Base-by-base conservation (phyloP, 331 rosid genomes). In the Quercus lobata region DNA sequence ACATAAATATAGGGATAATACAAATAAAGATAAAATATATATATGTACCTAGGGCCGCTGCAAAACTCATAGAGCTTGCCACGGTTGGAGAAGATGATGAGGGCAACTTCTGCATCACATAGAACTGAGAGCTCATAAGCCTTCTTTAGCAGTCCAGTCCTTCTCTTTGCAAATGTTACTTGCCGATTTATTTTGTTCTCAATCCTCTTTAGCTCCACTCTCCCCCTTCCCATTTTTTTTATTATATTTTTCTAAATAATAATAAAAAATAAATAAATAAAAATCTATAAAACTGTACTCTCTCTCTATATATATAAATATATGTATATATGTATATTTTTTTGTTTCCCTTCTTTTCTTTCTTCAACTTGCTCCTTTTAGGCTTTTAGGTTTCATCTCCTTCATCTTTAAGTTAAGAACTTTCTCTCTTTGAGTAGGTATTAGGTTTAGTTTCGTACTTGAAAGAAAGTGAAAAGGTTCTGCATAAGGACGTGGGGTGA, bases 61-160 rank as follows among this genome's bases (percentile, higher is more conserved):
- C 89, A 87, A 80, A 92, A 92, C 79, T 92, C 95, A 70, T 80
- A 89, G 87, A 92, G 97, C 81, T 89, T 92, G 21, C 91, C 97
- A 32, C 90, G 86, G 83, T 63, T 80, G 62, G 93, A 90, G 90
- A 89, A 90, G 85, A 92, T 82, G 80, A 92, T 87, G 72, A 92
- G 95, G 27, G 92, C 93, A 86, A 92, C 88, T 46, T 90, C 97
- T 62, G 92, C 90, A 84, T 92, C 97, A 78, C 97, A 92, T 4
- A 92, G 92, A n/a, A 92, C 75, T 29, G 97, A 90, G 76, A 92
- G 92, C 60, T 92, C 97, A 69, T 86, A 89, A 55, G 97, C 97
- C 80, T 92, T 92, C 87, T 92, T 90, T 24, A 90, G 88, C 80
- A 92, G 74, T 27, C 95, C 97, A 32, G 86, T 86, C 61, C 90